Base-by-base conservation (phyloP, 2,329 filamentous ascomycete genomes). In the Aspergillus phoenicis region DNA sequence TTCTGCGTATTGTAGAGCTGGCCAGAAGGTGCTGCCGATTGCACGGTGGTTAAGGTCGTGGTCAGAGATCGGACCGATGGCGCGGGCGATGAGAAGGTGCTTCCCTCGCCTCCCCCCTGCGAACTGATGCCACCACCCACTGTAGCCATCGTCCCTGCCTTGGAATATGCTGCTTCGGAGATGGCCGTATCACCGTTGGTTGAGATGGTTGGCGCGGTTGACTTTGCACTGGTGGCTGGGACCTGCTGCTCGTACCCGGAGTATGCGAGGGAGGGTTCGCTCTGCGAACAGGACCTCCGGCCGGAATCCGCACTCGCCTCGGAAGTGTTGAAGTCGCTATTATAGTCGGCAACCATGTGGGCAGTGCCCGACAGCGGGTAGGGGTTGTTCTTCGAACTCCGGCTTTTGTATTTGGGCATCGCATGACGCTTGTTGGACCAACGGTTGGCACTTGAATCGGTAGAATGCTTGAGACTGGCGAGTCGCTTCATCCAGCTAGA, bases 401-500 rank as follows among this genome's bases (percentile, higher is more conserved):
- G 83, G 77, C 89, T 91, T 77, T 89, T 90, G 57, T 65, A 70
- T 58, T 80, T 80, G 38, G 66, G 61, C 52, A 64, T 52, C 41
- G 63, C 52, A 58, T 71, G 57, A 63, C 73, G 75, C 63, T 77
- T 79, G 63, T 81, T 77, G 13, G 76, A 73, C 66, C 73, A 76
- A 52, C 72, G 71, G 47, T 72, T 61, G 67, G 73, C 64, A 64
- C 70, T 68, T 15, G 82, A 77, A 62, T 87, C 86, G 33, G 88
- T 90, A 4, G 88, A 88, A 59, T 81, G 83, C 77, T 96, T 97
- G 78, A 97, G 89, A 75, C 89, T 94, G 63, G 93, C 89, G 60
- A 98, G 86, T 72, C 93, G 93, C 83, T 93, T 96, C 82, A 99
- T 92, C 90, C 94, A 96, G 68, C 89, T 91, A 51, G 93, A 87